Percentiles rank a stretch among this genome's conserved stretches.
These are phyloP conservation scores for Colletotrichum camelliae DNA, from an alignment of 2,329 filamentous ascomycete species.

Conservation along the genomic window DNA sequence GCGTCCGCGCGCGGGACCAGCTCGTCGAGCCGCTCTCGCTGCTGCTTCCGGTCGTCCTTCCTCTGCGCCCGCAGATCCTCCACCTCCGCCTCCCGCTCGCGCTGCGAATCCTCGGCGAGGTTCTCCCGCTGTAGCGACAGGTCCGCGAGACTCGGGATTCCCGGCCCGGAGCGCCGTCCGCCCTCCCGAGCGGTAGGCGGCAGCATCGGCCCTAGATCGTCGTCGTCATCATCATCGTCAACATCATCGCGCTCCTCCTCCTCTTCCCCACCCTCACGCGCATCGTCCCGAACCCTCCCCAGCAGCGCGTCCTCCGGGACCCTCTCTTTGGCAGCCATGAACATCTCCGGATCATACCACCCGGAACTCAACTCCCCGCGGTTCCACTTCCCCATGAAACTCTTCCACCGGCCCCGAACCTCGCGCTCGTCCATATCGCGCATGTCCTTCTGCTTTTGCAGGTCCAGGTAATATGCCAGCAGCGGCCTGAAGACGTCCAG, in stretches of 20 bases:
- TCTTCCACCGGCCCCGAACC: constrained; percentile 86
- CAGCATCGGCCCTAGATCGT: constrained; percentile 61
- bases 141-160: constrained; percentile 77
- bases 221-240: constrained; percentile 59
- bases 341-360: constrained; percentile 88
- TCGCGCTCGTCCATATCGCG: constrained; percentile 77
- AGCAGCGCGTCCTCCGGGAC: background rate
- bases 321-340: constrained; percentile 45
- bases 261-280: background rate
- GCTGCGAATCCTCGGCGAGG: constrained; percentile 52
- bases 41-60: constrained; percentile 66
- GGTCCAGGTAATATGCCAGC: constrained; percentile 83
- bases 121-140: constrained; percentile 65
- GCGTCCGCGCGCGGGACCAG: constrained; percentile 82
- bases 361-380: constrained; percentile 83
- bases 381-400: constrained; percentile 93
- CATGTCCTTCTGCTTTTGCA: constrained; percentile 81
- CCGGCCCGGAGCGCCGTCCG: constrained; percentile 50
- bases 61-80: constrained; percentile 66
- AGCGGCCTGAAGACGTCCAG: constrained; percentile 70
- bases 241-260: constrained; percentile 31
- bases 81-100: constrained; percentile 48
- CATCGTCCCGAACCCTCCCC: background rate
- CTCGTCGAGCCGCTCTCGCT: constrained; percentile 80
- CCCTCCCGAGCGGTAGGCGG: constrained; percentile 28